A percentile compares a stretch with the other conserved stretches of the same genome.
Evolutionary conservation across 805 yeast species (phyloP).

Genomic region (Wickerhamiella allomyrinae): DNA sequence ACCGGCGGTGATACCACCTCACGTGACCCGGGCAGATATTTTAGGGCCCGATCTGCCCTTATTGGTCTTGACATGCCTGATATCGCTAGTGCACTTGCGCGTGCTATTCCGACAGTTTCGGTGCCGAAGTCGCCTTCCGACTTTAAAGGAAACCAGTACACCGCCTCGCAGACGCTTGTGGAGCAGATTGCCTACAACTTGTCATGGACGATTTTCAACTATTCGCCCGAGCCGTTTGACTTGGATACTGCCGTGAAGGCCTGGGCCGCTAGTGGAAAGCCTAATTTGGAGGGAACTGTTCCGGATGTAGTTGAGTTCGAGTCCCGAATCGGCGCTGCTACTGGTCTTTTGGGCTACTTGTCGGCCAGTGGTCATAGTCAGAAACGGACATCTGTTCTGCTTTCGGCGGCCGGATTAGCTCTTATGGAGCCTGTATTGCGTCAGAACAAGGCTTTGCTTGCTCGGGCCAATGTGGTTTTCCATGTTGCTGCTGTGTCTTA

Average conservation of each 20-base stretch:
- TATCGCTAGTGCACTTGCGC: neutral
- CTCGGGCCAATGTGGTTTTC: slow-evolving; percentile 29
- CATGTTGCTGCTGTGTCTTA: slow-evolving; percentile 68
- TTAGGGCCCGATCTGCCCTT: neutral
- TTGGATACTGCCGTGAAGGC: slow-evolving; percentile 43
- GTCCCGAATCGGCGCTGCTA: slow-evolving; percentile 73
- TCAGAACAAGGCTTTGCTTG: slow-evolving; percentile 6
- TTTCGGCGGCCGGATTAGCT: slow-evolving; percentile 53
- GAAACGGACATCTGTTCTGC: slow-evolving; percentile 32
- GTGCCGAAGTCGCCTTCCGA: slow-evolving; percentile 1
- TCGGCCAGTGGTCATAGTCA: neutral
- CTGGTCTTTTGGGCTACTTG: slow-evolving; percentile 57
- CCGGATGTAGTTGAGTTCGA: slow-evolving; percentile 47
- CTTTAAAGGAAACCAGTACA: neutral
- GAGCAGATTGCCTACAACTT: slow-evolving; percentile 24
- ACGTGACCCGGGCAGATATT: neutral
- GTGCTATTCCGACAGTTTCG: neutral
- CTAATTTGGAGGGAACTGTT: slow-evolving; percentile 39
- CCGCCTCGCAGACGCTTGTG: slow-evolving; percentile 7
- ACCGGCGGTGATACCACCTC: neutral
- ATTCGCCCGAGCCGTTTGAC: slow-evolving; percentile 48
- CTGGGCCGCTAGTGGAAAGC: slow-evolving; percentile 43
- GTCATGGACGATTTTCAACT: slow-evolving; percentile 33
- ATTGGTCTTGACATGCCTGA: neutral
- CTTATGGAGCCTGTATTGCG: slow-evolving; percentile 47